A percentile compares a stretch with the other conserved stretches of the same genome.
phyloP scores from a whole-genome alignment of 768 basidiomycete genomes.

The Kwoniella dendrophila region DNA sequence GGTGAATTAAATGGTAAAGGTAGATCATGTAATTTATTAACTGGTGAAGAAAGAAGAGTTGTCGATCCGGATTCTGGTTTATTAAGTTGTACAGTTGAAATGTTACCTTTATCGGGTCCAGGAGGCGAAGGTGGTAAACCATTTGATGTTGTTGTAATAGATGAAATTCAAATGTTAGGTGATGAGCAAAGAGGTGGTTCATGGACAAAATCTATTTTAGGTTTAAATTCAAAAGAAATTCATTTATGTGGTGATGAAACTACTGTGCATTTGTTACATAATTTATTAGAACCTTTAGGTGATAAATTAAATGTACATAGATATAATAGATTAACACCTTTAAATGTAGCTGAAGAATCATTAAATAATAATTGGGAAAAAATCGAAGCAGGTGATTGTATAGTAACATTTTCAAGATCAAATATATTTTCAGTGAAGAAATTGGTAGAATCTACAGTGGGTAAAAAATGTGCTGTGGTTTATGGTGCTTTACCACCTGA shows the following conservation, averaged over 20 bases:
- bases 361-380: constrained; percentile 66
- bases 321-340: constrained; percentile 86
- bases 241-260: constrained; percentile 96
- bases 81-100: constrained; percentile 90
- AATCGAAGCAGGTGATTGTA: constrained; percentile 80
- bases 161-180: constrained; percentile 95
- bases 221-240: constrained; percentile 73
- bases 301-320: constrained; percentile 77
- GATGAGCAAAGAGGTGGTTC: constrained; percentile 74
- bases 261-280: constrained; percentile 75
- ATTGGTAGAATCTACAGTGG: constrained; percentile 70
- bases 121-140: constrained; percentile 11
- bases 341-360: constrained; percentile 68
- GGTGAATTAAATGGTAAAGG: constrained; percentile 67
- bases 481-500: constrained; percentile 93
- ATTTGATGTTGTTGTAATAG: constrained; percentile 83
- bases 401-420: constrained; percentile 79
- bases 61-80: constrained; percentile 65
- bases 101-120: constrained; percentile 65
- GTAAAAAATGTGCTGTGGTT: constrained; percentile 82
- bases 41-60: constrained; percentile 84
- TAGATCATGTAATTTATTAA: constrained; percentile 78
- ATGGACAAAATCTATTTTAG: constrained; percentile 82
- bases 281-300: constrained; percentile 68
- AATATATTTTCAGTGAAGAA: constrained; percentile 76